Evolutionary conservation across 352 stramenopile genomes (phyloP), one percentile per base, ranked within the genome.

Genomic region (Globisporangium solare): DNA sequence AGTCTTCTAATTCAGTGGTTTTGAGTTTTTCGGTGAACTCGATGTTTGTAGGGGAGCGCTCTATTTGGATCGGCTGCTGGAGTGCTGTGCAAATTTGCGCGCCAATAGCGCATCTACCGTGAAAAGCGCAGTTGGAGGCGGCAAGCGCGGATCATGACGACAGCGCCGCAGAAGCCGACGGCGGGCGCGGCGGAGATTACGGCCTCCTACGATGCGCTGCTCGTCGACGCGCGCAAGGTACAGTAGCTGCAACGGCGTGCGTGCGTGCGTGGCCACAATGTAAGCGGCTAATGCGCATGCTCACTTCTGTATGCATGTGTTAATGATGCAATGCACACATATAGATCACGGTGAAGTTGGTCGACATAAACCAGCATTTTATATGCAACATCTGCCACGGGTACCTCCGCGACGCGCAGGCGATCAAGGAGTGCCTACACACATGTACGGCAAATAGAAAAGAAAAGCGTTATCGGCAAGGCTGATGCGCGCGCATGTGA

Each of bases 351-450:
- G 58, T 88, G 56, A 60, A 64, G 13, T 68, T 85, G 31, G 53
- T 71, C 7, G 58, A 77, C 39, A 68, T 86, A 31, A 83, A 83
- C 52, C 57, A 74, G 37, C 79, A 85, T 42, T 79, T 88, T 49
- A 65, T 78, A 47, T 94, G 81, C 60, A 69, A 59, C 40, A 46
- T 94, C 15, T 94, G 83, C 64, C 61, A 73, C 12, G 83, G 83
- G 13, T 92, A 92, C 59, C 66, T 89, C 18, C 67, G 70, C 15
- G 77, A 90, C 46, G 73, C 83, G 0, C 81, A 88, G 47, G 87
- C 78, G 48, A 78, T 90, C 46, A 82, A 85, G 45, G 83, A 94
- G 64, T 94, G 83, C 59, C 64, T 88, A 22, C 79, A 92, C 55
- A 89, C 83, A 1, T 94, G 81, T 91, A 71, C 57, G 75, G 47